These are phyloP conservation scores for Pythium periplocum DNA, from an alignment of 352 stramenopile species.

Conservation along the genomic window DNA sequence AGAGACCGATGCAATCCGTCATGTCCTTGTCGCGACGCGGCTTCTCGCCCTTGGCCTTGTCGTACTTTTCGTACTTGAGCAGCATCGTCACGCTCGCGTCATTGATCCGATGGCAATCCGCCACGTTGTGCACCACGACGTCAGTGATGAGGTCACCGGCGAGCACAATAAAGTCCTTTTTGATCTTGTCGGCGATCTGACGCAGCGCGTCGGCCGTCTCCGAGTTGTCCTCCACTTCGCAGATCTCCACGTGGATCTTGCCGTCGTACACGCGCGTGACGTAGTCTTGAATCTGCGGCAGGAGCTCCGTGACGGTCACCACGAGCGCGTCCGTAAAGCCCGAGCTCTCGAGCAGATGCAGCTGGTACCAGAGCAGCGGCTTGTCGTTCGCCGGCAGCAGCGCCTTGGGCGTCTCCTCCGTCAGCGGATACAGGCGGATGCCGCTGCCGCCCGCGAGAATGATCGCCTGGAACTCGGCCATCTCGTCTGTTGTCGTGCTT, in stretches of 20 bases:
- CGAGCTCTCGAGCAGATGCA: constrained; percentile 72
- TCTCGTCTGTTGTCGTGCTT: constrained; percentile 7
- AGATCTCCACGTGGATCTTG: constrained; percentile 74
- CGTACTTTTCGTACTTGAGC: constrained; percentile 44
- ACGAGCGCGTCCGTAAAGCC: constrained; percentile 76
- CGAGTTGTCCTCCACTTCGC: constrained; percentile 61
- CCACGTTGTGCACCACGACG: constrained; percentile 73
- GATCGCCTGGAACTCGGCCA: constrained; percentile 83
- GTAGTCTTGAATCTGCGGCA: constrained; percentile 72
- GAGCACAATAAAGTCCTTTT: constrained; percentile 78
- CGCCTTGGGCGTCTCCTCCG: constrained; percentile 71
- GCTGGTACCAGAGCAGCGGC: constrained; percentile 78
- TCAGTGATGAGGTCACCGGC: constrained; percentile 77
- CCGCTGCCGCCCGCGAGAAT: constrained; percentile 75
- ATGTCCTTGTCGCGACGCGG: constrained; percentile 74
- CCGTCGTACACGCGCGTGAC: constrained; percentile 72
- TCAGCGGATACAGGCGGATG: constrained; percentile 75
- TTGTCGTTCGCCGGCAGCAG: constrained; percentile 58
- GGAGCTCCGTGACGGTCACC: constrained; percentile 51
- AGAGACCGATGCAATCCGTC: constrained; percentile 74
- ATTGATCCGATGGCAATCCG: constrained; percentile 78
- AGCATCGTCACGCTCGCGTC: constrained; percentile 84
- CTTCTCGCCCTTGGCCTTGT: constrained; percentile 61
- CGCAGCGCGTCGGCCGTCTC: constrained; percentile 74
- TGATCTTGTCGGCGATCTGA: constrained; percentile 69